Evolutionary conservation across 2,329 filamentous ascomycete species (phyloP).

Genomic region (Penicillium expansum): DNA sequence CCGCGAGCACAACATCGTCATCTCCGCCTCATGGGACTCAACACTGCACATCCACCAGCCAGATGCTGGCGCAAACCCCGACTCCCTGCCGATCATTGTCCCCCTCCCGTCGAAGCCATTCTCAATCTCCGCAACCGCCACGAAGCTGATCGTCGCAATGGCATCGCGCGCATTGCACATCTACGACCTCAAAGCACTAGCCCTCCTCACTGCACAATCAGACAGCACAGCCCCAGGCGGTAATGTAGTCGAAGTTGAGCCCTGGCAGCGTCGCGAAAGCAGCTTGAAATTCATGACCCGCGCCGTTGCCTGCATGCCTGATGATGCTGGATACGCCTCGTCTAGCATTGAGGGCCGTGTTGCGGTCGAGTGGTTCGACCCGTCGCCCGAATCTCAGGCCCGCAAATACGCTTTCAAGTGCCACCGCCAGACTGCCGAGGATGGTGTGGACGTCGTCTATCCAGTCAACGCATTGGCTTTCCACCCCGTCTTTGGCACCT

Average conservation of each 20-base stretch:
- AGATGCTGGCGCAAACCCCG: conserved; percentile 46
- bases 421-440: conserved; percentile 68
- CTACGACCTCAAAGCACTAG: conserved; percentile 76
- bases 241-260: conserved; percentile 58
- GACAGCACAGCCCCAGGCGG: conserved; percentile 34
- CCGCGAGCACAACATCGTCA: conserved; percentile 68
- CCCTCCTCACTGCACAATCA: conserved; percentile 51
- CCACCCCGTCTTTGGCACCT: conserved; percentile 77
- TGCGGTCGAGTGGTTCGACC: conserved; percentile 97
- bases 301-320: conserved; percentile 92
- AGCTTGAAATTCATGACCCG: conserved; percentile 95
- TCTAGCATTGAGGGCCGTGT: conserved; percentile 92
- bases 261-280: conserved; percentile 91
- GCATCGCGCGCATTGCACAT: conserved; percentile 89
- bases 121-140: conserved; percentile 72
- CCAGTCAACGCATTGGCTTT: conserved; percentile 89
- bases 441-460: conserved; percentile 76
- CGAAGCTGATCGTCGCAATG: conserved; percentile 94
- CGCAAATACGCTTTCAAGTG: conserved; percentile 99
- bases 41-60: conserved; percentile 78
- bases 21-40: conserved; percentile 91
- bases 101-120: conserved; percentile 83
- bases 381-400: conserved; percentile 78
- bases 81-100: conserved; percentile 60
- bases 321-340: conserved; percentile 89